Evolutionary conservation across 1,284 basidiomycete genomes (phyloP).

Genomic region (Cerrena zonata): DNA sequence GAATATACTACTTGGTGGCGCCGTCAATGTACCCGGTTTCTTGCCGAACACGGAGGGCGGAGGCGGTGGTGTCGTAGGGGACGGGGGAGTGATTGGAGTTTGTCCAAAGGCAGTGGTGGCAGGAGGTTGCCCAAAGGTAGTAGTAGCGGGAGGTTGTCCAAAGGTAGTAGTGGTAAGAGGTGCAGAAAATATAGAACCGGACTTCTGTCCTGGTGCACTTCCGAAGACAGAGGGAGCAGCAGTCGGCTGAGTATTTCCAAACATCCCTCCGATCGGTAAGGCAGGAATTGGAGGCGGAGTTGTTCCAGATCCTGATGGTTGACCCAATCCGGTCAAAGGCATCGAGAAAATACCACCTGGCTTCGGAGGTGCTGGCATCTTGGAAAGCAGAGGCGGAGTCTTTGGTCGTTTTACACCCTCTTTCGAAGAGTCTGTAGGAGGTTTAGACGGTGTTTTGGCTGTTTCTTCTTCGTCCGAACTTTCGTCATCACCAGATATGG

Average conservation of each 20-base stretch:
- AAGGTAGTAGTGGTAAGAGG: conserved; percentile 4
- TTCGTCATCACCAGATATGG: conserved; percentile 19
- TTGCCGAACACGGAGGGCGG: conserved; percentile 1
- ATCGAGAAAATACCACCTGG: conserved; percentile 7
- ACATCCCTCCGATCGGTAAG: not conserved
- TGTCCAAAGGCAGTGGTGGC: conserved; percentile 5
- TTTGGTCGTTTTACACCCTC: conserved; percentile 22
- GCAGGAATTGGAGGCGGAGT: not conserved
- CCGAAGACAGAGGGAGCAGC: not conserved
- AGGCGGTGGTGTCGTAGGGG: conserved; percentile 1
- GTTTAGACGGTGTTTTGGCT: conserved; percentile 2
- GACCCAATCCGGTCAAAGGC: not conserved
- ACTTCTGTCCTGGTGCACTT: not conserved
- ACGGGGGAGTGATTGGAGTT: not conserved
- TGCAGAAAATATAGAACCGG: not conserved
- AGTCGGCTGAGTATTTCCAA: not conserved
- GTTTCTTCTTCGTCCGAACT: conserved; percentile 10
- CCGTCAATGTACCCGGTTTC: conserved; percentile 1
- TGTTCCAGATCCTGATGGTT: not conserved
- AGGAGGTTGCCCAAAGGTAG: conserved; percentile 6
- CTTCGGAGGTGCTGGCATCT: conserved; percentile 13
- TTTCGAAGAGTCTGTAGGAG: conserved; percentile 8
- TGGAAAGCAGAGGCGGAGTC: conserved; percentile 36
- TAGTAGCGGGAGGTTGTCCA: conserved; percentile 2
- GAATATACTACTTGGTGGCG: conserved; percentile 5